Evolutionary conservation across 306 rosid genomes (phyloP).

Genomic region (Gillenia trifoliata): DNA sequence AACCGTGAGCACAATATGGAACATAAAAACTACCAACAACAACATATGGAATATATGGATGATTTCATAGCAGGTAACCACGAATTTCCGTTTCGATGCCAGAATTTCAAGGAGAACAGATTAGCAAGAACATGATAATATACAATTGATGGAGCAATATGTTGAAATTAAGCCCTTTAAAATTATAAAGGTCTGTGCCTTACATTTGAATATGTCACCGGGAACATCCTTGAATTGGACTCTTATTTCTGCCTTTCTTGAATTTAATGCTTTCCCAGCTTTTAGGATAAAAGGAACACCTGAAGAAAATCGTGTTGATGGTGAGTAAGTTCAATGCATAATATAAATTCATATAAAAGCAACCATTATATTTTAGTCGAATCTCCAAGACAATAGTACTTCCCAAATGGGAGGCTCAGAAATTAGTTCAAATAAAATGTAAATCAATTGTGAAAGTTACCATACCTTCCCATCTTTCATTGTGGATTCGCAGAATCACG

Average conservation of each 20-base stretch:
- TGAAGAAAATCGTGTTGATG: conserved; percentile 18
- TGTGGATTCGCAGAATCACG: conserved; percentile 73
- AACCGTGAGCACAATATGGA: not conserved
- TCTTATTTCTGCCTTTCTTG: conserved; percentile 92
- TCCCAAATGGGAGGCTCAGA: conserved; percentile 1
- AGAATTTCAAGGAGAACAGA: not conserved
- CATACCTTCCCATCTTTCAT: conserved; percentile 98
- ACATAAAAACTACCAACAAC: not conserved
- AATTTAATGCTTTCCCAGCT: conserved; percentile 90
- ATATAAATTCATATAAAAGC: not conserved
- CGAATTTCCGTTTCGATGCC: not conserved
- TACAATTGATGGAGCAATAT: conserved; percentile 2
- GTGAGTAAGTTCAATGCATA: conserved; percentile 17
- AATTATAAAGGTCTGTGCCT: conserved; percentile 25
- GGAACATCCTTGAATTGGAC: conserved; percentile 98
- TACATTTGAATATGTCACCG: conserved; percentile 96
- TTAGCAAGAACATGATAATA: not conserved
- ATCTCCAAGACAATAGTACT: not conserved
- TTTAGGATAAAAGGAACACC: conserved; percentile 94
- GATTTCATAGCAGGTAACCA: not conserved
- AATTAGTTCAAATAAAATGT: conserved; percentile 8
- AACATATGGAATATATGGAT: not conserved
- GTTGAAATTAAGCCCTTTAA: conserved; percentile 17
- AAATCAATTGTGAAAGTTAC: conserved; percentile 5
- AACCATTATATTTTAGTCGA: not conserved